Evolutionary conservation across 352 stramenopile genomes (phyloP).

Genomic region (Globisporangium uncinulatum): DNA sequence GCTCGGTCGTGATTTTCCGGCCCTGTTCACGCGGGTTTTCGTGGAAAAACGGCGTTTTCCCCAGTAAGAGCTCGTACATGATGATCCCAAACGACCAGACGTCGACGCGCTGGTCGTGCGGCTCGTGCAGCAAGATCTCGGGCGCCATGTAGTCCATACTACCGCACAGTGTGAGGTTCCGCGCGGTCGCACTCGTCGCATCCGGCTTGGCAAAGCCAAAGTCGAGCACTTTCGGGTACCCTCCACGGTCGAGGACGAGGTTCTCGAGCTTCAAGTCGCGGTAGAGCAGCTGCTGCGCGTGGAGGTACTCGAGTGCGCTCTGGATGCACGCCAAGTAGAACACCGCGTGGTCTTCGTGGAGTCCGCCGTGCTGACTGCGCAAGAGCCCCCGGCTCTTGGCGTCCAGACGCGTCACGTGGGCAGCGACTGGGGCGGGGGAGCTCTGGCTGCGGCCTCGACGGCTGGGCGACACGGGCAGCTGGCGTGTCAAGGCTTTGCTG

Average conservation of each 20-base stretch:
- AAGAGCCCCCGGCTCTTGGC: constrained; percentile 32
- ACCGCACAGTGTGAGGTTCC: constrained; percentile 69
- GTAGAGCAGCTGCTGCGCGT: constrained; percentile 68
- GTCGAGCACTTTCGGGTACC: constrained; percentile 85
- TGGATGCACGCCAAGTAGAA: constrained; percentile 92
- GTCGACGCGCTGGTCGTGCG: constrained; percentile 67
- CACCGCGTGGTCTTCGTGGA: constrained; percentile 49
- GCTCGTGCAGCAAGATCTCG: constrained; percentile 57
- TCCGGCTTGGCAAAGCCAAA: constrained; percentile 75
- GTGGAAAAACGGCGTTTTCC: constrained; percentile 85
- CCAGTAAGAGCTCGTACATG: constrained; percentile 84
- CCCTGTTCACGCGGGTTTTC: constrained; percentile 75
- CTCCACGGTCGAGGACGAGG: constrained; percentile 75
- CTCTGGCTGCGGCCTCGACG: not conserved
- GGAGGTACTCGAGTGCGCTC: constrained; percentile 69
- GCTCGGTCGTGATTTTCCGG: constrained; percentile 59
- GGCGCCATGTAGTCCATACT: constrained; percentile 83
- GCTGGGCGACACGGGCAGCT: not conserved
- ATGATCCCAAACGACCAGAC: constrained; percentile 83
- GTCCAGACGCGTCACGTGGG: constrained; percentile 14
- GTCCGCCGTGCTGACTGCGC: constrained; percentile 33
- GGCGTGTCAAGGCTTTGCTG: not conserved
- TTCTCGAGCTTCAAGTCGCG: constrained; percentile 91
- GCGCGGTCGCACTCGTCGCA: constrained; percentile 31
- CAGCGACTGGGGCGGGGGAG: not conserved